Percentiles rank a stretch among this genome's conserved stretches.
phyloP scores from a whole-genome alignment of 176 grass and related monocot genomes.

The Calamus simplicifolius region DNA sequence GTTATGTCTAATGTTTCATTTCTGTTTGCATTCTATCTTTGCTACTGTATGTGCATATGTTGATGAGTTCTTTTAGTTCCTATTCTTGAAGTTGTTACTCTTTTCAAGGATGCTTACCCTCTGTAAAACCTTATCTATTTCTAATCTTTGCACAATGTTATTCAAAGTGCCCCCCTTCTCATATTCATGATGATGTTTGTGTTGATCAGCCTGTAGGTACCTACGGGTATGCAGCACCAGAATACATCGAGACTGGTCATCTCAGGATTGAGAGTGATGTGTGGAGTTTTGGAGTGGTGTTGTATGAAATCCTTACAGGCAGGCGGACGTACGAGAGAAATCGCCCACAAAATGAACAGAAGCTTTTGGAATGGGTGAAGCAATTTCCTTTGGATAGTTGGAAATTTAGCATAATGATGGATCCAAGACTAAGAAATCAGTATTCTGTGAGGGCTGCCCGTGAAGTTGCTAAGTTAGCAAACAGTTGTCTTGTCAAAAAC shows the following conservation, averaged over 20 bases:
- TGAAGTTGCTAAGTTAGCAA: constrained; percentile 46
- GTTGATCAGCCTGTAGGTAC: constrained; percentile 63
- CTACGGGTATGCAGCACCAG: constrained; percentile 85
- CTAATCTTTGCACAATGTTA: too few species aligned
- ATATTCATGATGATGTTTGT: too few species aligned
- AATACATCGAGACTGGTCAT: constrained; percentile 91
- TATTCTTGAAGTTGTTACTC: too few species aligned
- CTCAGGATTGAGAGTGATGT: constrained; percentile 76
- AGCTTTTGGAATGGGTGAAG: constrained; percentile 65
- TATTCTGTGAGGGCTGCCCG: constrained; percentile 50
- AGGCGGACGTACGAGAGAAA: constrained; percentile 50
- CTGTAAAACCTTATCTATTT: too few species aligned
- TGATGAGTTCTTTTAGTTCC: too few species aligned
- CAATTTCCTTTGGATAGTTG: constrained; percentile 32
- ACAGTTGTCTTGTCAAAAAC: constrained; percentile 67
- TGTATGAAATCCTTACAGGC: constrained; percentile 82
- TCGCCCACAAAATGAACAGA: constrained; percentile 57
- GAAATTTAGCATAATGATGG: constrained; percentile 58
- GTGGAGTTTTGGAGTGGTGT: constrained; percentile 84
- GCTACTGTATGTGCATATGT: too few species aligned
- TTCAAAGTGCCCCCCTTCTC: too few species aligned
- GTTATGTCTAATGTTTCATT: too few species aligned
- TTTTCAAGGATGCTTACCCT: too few species aligned
- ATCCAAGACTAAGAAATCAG: constrained; percentile 52
- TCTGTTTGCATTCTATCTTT: too few species aligned